Percentiles rank a stretch among this genome's conserved stretches.
Evolutionary conservation across 1,284 basidiomycete genomes (phyloP).

Genomic region (Neotropicomus parvogracilis): DNA sequence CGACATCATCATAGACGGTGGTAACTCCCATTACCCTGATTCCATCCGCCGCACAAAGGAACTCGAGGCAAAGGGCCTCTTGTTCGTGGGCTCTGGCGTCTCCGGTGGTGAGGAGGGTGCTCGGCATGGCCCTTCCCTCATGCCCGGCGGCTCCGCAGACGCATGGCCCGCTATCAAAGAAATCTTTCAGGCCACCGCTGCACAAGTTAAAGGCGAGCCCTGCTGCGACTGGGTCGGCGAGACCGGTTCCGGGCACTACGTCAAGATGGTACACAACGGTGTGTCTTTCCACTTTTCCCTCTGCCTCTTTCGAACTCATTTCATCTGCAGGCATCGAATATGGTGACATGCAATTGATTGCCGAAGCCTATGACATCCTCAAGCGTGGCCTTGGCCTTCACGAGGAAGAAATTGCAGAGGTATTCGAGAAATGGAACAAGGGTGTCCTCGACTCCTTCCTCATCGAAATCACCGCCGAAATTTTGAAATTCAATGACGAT

Average conservation of each 20-base stretch:
- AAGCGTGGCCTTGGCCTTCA: constrained; percentile 88
- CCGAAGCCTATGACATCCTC: constrained; percentile 97
- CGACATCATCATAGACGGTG: constrained; percentile 98
- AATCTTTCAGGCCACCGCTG: constrained; percentile 98
- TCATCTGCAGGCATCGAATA: constrained; percentile 83
- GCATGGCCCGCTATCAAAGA: constrained; percentile 98
- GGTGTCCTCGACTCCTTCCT: constrained; percentile 99
- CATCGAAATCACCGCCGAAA: constrained; percentile 96
- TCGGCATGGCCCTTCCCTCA: constrained; percentile 94
- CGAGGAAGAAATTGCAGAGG: constrained; percentile 85
- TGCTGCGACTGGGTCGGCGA: constrained; percentile 99
- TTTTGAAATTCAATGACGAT: constrained; percentile 94
- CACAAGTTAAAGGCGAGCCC: constrained; percentile 92
- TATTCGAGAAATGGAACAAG: constrained; percentile 94
- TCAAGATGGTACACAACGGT: constrained; percentile 99
- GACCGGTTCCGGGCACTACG: constrained; percentile 91
- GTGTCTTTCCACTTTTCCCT: constrained; percentile 25
- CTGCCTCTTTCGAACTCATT: constrained; percentile 13
- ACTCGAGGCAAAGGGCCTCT: constrained; percentile 90
- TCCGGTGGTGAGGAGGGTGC: constrained; percentile 99
- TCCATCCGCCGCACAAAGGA: constrained; percentile 93
- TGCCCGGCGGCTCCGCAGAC: constrained; percentile 94
- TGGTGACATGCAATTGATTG: constrained; percentile 99
- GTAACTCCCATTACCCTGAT: constrained; percentile 99
- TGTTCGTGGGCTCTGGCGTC: constrained; percentile 98